Evolutionary conservation across 768 basidiomycete genomes (phyloP).

Genomic region (Agaricus blazei): DNA sequence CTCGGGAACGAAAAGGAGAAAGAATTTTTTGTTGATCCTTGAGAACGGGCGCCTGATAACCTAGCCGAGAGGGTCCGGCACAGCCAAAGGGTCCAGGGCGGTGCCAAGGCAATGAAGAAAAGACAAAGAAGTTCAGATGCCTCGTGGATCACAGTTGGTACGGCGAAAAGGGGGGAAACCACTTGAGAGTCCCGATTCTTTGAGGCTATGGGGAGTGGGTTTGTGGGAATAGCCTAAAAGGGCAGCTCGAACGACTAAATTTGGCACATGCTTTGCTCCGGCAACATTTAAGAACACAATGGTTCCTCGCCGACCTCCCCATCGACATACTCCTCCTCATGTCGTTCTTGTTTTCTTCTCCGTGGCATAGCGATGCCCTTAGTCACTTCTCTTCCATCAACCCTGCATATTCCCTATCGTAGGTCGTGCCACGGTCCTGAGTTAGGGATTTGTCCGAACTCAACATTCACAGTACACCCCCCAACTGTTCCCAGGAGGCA

Average conservation of each 20-base stretch:
- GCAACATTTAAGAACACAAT: background rate
- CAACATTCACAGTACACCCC: too few relatives aligned
- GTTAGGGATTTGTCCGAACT: too few relatives aligned
- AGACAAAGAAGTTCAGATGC: background rate
- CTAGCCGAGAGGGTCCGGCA: background rate
- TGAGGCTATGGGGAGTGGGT: background rate
- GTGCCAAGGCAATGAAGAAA: background rate
- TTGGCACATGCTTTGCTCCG: background rate
- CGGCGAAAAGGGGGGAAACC: background rate
- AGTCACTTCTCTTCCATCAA: too few relatives aligned
- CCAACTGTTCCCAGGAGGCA: background rate
- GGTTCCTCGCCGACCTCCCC: background rate
- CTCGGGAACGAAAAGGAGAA: slow-evolving; percentile 3
- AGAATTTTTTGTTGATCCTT: background rate
- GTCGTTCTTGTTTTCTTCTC: background rate
- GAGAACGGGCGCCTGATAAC: background rate
- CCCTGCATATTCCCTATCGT: too few relatives aligned
- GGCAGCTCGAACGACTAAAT: background rate
- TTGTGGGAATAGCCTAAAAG: background rate
- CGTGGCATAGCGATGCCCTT: background rate
- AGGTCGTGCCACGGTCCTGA: too few relatives aligned
- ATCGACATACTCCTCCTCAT: background rate
- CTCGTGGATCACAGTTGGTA: background rate
- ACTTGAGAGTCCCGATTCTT: background rate
- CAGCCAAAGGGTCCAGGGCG: background rate